A percentile compares a stretch with the other conserved stretches of the same genome.
Conservation (phyloP, 495 filamentous ascomycete genomes). For the Lindgomyces ingoldianus region DNA sequence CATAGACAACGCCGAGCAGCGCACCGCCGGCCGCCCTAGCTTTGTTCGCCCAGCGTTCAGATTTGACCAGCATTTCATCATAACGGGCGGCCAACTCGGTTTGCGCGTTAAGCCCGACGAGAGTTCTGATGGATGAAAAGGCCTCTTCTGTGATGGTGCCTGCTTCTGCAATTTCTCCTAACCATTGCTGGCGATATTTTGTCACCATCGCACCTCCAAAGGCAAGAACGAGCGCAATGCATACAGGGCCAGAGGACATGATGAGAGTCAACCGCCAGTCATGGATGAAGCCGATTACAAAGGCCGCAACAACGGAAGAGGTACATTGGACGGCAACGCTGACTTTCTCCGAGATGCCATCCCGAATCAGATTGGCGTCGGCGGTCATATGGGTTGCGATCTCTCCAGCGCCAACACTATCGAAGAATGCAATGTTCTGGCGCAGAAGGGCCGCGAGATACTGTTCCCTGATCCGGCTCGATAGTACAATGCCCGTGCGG, state of each 20-base stretch:
- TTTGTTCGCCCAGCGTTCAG: conserved; percentile 75
- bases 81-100: conserved; percentile 84
- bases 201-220: conserved; percentile 69
- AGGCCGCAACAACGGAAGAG: conserved; percentile 82
- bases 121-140: conserved; percentile 86
- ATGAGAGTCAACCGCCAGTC: conserved; percentile 85
- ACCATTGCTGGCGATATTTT: conserved; percentile 73
- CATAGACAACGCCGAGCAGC: conserved; percentile 81
- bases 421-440: conserved; percentile 89
- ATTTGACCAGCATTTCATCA: conserved; percentile 67
- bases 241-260: conserved; percentile 70
- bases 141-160: conserved; percentile 91
- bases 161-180: conserved; percentile 75
- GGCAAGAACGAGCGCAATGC: conserved; percentile 73
- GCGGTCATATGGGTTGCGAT: conserved; percentile 88
- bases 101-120: conserved; percentile 86
- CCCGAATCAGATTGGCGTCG: conserved; percentile 85
- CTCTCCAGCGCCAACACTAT: conserved; percentile 85
- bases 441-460: conserved; percentile 79
- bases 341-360: conserved; percentile 86
- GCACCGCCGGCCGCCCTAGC: conserved; percentile 65
- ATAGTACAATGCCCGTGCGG: conserved; percentile 86
- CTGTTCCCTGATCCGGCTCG: conserved; percentile 77
- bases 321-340: conserved; percentile 71
- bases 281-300: conserved; percentile 82